Base-by-base conservation (phyloP, 768 basidiomycete genomes). In the Suillus tomentosus region DNA sequence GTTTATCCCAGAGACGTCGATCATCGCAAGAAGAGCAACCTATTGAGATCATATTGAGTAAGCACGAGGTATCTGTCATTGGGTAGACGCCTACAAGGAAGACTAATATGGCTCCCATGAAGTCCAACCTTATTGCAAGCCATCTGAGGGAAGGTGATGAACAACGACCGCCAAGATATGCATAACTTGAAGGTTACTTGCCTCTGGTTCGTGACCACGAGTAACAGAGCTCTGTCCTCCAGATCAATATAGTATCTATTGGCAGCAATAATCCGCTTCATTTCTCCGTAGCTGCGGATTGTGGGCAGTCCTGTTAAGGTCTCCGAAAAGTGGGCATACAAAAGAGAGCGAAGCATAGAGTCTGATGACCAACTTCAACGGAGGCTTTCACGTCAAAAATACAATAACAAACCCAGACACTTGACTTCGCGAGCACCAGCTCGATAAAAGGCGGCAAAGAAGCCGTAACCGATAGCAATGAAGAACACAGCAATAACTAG, bases 321-420 rank as follows among this genome's bases (percentile, higher is more conserved):
- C 73, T 93, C 92, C 0, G 88, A 85, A 70, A 93, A 90, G 69
- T 91, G 90, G 0, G 90, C 84, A 71, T 93, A 93, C 13, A 94
- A 80, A 11, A 88, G 76, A 2, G 89, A 90, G 45, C 91, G 88
- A 5, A 93, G 79, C 78, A 90, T 85, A 7, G 88, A 81, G 73
- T 91, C 91, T 86, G 60, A 47, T 14, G 39, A 50, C 6, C 24
- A 9, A 22, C 51, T 14, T 68, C 1, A 60, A 36, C 1, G 47
- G 39, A 34, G 53, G 58, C 27, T 45, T 8, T 48, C 17, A 15
- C 0, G 15, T 27, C 45, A 47, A 15, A 19, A 51, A 37, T n/a
- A 24, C 19, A 24, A 22, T 17, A 53, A 34, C 53, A 19, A 37
- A 79, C 79, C 79, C 19, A 84, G 70, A 4, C 83, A 78, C 70